Evolutionary conservation across 2,329 filamentous ascomycete species (phyloP).

Genomic region (Aspergillus eucalypticola): DNA sequence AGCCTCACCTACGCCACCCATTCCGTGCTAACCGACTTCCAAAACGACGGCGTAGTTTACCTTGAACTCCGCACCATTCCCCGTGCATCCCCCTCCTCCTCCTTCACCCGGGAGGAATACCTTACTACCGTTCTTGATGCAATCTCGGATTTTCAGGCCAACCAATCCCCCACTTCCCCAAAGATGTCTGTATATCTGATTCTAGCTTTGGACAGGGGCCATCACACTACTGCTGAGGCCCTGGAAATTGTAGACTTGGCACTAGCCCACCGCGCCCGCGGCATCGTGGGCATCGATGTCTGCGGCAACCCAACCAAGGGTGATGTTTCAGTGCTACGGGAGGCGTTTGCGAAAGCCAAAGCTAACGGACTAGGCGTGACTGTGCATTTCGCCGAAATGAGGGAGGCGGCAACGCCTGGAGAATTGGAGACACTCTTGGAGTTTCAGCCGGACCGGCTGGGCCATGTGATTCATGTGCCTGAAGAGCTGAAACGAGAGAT

Average conservation of each 20-base stretch:
- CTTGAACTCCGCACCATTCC: conserved; percentile 81
- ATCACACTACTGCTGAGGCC: conserved; percentile 59
- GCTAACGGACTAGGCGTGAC: conserved; percentile 62
- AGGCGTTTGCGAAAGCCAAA: conserved; percentile 61
- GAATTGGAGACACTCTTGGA: conserved; percentile 67
- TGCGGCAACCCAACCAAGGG: conserved; percentile 72
- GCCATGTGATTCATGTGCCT: conserved; percentile 76
- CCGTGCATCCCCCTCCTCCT: conserved; percentile 57
- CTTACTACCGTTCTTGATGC: conserved; percentile 65
- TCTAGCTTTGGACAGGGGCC: conserved; percentile 71
- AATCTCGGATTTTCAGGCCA: conserved; percentile 56
- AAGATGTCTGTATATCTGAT: conserved; percentile 66
- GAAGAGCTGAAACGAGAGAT: conserved; percentile 61
- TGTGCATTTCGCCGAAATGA: conserved; percentile 75
- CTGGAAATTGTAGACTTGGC: conserved; percentile 66
- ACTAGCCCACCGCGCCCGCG: conserved; percentile 51
- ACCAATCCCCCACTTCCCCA: conserved; percentile 13
- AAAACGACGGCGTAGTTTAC: conserved; percentile 71
- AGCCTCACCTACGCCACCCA: conserved; percentile 64
- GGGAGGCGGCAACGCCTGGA: conserved; percentile 54
- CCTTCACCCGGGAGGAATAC: conserved; percentile 64
- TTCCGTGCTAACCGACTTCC: conserved; percentile 67
- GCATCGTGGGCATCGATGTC: conserved; percentile 74
- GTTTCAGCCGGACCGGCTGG: conserved; percentile 68
- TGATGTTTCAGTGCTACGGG: conserved; percentile 60